Evolutionary conservation across 2,329 filamentous ascomycete species (phyloP), one percentile per base, ranked within the genome.

Genomic region (Fusarium hostae): DNA sequence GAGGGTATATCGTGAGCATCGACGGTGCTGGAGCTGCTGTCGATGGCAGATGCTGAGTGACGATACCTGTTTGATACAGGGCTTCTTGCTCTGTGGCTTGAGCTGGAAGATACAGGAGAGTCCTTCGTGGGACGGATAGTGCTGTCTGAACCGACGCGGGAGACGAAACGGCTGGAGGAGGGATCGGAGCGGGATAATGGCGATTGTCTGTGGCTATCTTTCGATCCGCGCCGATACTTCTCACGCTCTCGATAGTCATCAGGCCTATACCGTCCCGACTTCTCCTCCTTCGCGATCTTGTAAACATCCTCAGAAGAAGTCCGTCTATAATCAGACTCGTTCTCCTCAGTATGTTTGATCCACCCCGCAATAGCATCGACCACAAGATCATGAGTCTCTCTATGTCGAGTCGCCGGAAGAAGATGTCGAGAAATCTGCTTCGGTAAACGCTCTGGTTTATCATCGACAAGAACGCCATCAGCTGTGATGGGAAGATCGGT

Each of bases 391-490:
- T 89, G 87, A 2, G 88, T 83, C 35, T 87, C 82, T 1, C 86
- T 75, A 71, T 94, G 89, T 2, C 87, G 84, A 11, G 81, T 79
- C 0, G 83, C 82, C 0, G 94, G 94, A 41, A 97, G 88, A 6
- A 96, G 84, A 56, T 91, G 87, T 43, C 94, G 86, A 2, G 93
- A 91, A 5, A 97, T 86, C 73, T 94, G 91, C 71, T 93, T 94
- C 0, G 94, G 94, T 59, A 97, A 91, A 5, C 92, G 86, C 79
- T 95, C 92, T 15, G 87, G 89, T 70, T 86, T 88, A 51, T 91
- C 87, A 47, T 90, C 86, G 0, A 89, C 85, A 59, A 91, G 89
- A 79, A 90, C 72, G 12, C 81, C 82, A 52, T 84, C 82, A 1
- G 82, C 81, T 34, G 85, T 81, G 74, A 97, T 92, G 1, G 93